Evolutionary conservation across 2,329 filamentous ascomycete genomes (phyloP), one percentile per base, ranked within the genome.

Genomic region (Penicillium brevicompactum): DNA sequence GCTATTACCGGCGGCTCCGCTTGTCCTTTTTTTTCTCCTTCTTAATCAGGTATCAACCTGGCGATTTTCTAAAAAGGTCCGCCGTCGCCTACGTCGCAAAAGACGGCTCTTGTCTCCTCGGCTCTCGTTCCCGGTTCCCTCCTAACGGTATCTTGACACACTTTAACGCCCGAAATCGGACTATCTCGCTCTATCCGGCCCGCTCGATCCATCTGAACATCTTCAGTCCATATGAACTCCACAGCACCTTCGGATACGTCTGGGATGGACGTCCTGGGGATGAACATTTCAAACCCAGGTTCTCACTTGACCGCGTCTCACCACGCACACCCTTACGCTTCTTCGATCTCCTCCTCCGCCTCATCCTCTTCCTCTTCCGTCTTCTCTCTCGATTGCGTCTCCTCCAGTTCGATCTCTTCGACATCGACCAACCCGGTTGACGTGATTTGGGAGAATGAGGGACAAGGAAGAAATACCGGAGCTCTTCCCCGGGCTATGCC

Each of bases 311-410:
- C 68, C 74, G 73, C 67, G 59, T 66, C 68, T 51, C 67, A 55
- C 11, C 41, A 70, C 63, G 68, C 70, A 68, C 76, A 80, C 68
- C 83, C 86, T 62, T 92, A 91, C 75, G 84, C 84, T 71, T 84
- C 86, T 56, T 87, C 88, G 41, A 78, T 91, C 80, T 85, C 87
- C 69, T 88, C 88, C 53, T 90, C 89, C 64, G 85, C 88, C 55
- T 91, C 90, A 30, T 88, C 88, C 53, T 92, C 89, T 18, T 84
- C 87, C 55, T 84, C 86, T 53, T 94, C 90, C 32, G 82, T 91
- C 66, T 94, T 91, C 81, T 94, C 91, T 62, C 82, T 88, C 68
- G 83, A 84, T 68, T 73, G 74, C 40, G 69, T 80, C 48, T 87
- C 86, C 48, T 87, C 86, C 53, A 80, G 81, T 59, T 90, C 89